Evolutionary conservation across 805 yeast species (phyloP).

Genomic region (Komagataella pseudopastoris): DNA sequence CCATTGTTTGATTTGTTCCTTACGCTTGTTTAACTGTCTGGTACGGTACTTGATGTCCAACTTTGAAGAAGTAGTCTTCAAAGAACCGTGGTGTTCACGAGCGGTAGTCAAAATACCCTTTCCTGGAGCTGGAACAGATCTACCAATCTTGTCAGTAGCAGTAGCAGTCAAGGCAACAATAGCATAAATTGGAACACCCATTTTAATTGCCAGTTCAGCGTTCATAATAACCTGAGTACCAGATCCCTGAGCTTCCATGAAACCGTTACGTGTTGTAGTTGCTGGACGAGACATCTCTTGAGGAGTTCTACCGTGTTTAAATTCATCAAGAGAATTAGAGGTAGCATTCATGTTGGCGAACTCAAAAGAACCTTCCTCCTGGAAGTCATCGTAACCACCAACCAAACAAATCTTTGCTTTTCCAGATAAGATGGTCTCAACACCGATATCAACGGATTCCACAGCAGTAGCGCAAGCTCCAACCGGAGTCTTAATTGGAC

Average conservation of each 20-base stretch:
- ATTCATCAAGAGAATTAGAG: constrained; percentile 76
- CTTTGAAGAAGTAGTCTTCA: constrained; percentile 68
- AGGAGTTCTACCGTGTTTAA: constrained; percentile 94
- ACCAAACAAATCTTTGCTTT: constrained; percentile 93
- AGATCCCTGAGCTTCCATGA: constrained; percentile 99
- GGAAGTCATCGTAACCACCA: constrained; percentile 99
- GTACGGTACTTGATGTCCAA: constrained; percentile 87
- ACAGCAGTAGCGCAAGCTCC: constrained; percentile 99
- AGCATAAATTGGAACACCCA: constrained; percentile 99
- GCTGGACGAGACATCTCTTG: constrained; percentile 98
- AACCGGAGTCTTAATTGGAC: constrained; percentile 98
- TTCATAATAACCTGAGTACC: constrained; percentile 96
- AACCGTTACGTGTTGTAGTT: constrained; percentile 90
- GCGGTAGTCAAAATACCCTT: constrained; percentile 98
- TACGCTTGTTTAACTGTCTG: constrained; percentile 77
- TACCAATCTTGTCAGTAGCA: constrained; percentile 96
- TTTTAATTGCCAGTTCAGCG: constrained; percentile 83
- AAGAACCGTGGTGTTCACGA: constrained; percentile 75
- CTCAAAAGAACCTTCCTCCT: constrained; percentile 96
- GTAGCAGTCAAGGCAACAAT: constrained; percentile 89
- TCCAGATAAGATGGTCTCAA: constrained; percentile 84
- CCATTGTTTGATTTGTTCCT: constrained; percentile 70
- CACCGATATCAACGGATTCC: constrained; percentile 93
- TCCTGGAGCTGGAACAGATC: constrained; percentile 99
- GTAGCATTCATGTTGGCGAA: constrained; percentile 99